These are phyloP conservation scores for Scorias spongiosa DNA, from an alignment of 2,329 filamentous ascomycete species.

Conservation along the genomic window DNA sequence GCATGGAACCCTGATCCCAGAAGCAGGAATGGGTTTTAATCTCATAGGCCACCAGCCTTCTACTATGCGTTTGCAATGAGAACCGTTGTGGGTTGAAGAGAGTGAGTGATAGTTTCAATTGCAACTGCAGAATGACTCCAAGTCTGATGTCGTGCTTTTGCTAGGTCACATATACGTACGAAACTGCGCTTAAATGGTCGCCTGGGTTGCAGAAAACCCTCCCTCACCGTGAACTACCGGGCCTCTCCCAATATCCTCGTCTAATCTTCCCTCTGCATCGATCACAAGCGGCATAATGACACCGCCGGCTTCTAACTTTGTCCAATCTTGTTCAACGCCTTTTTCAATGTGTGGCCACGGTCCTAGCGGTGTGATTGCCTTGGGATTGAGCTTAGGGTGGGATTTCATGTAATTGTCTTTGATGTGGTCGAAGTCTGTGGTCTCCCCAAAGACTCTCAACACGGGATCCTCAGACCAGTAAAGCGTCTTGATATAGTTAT, in stretches of 20 bases:
- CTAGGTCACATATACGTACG: no score
- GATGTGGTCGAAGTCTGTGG: slow-evolving; percentile 51
- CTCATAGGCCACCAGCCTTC: no score
- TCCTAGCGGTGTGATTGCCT: slow-evolving; percentile 46
- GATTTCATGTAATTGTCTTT: slow-evolving; percentile 54
- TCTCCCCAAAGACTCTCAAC: slow-evolving; percentile 34
- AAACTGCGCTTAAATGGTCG: neutral
- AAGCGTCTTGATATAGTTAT: slow-evolving; percentile 45
- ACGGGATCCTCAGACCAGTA: slow-evolving; percentile 37
- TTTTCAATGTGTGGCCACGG: slow-evolving; percentile 44
- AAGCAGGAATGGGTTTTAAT: slow-evolving; percentile 4
- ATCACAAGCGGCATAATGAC: slow-evolving; percentile 29
- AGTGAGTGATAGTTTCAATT: no score
- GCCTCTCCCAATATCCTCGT: neutral
- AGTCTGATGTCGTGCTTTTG: no score
- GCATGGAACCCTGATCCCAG: slow-evolving; percentile 25
- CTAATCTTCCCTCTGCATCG: slow-evolving; percentile 18
- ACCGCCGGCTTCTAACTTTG: slow-evolving; percentile 31
- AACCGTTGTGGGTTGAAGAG: no score
- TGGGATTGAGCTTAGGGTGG: slow-evolving; percentile 44
- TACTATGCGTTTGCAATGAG: no score
- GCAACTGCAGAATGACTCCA: no score
- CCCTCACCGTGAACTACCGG: neutral
- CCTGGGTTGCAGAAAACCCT: neutral
- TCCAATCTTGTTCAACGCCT: slow-evolving; percentile 35